A percentile compares a stretch with the other conserved stretches of the same genome.
These are phyloP conservation scores for Aspergillus sclerotiicarbonarius DNA, from an alignment of 495 filamentous ascomycete genomes.

Conservation along the genomic window DNA sequence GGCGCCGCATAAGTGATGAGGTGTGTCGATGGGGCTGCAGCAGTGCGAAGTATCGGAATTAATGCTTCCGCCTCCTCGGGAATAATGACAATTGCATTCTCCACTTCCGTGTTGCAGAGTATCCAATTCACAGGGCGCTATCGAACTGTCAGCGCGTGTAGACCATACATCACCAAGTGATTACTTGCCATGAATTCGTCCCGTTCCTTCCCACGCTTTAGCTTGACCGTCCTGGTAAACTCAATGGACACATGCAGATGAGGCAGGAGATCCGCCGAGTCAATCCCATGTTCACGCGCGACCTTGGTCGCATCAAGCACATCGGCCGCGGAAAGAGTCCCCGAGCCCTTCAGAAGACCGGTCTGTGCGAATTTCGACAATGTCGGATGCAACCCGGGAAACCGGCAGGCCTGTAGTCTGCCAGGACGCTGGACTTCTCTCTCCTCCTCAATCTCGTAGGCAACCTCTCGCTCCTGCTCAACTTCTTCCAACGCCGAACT, in stretches of 20 bases:
- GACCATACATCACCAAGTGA: too few relatives aligned
- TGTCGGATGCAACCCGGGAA: constrained; percentile 32
- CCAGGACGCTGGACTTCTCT: constrained; percentile 36
- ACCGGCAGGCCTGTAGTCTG: constrained; percentile 36
- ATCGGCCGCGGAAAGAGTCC: constrained; percentile 23
- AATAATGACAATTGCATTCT: constrained; percentile 49
- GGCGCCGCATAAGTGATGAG: constrained; percentile 10
- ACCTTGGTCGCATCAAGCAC: constrained; percentile 31
- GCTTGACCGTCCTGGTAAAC: constrained; percentile 37
- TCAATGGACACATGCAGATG: constrained; percentile 39
- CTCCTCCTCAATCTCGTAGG: constrained; percentile 27
- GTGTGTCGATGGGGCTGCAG: neutral
- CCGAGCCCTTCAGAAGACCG: constrained; percentile 29
- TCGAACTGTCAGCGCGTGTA: constrained; percentile 5
- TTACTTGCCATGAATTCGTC: constrained; percentile 41
- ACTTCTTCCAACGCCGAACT: constrained; percentile 50
- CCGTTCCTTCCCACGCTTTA: constrained; percentile 14
- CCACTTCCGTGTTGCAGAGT: constrained; percentile 32
- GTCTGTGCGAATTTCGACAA: constrained; percentile 39
- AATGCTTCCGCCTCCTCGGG: constrained; percentile 55
- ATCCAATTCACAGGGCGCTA: constrained; percentile 52
- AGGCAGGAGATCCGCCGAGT: constrained; percentile 15
- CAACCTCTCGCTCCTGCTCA: constrained; percentile 48
- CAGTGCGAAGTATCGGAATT: constrained; percentile 37
- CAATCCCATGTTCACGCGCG: constrained; percentile 34